Evolutionary conservation across 371 early-diverging fungal species (phyloP), one percentile per base, ranked within the genome.

Genomic region (Chytridium lagenaria): DNA sequence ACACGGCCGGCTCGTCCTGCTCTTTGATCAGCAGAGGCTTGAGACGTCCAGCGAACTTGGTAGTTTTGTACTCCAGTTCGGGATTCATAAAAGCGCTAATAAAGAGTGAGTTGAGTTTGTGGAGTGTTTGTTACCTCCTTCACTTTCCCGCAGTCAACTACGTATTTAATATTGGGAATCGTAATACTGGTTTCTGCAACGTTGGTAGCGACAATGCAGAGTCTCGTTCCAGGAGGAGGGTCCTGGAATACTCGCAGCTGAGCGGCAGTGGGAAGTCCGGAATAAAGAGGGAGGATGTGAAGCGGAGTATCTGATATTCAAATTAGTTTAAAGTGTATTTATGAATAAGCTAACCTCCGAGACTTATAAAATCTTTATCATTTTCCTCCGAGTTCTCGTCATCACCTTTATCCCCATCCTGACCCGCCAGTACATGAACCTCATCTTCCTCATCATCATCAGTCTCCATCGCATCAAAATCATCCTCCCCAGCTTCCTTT

Each of bases 141-240:
- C 30, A 91, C 92, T 80, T 94, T 92, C 33, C 99, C 99, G 55
- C 91, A 89, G 82, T 99, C 99, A 19, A 99, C 92, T 0, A 99
- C 99, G 79, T 97, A 98, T n/a, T 90, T 89, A 69, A 99, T 91
- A 34, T 92, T 92, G 22, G 97, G 97, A 57, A 99, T 99, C 1
- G 99, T 99, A 26, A 99, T 89, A 22, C 96, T 95, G 0, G 99
- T 99, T 84, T 99, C 99, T 2, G 99, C 99, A 12, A 99, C 97
- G 79, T 99, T 99, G 33, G 99, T 99, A 7, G 98, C 95, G 37
- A 99, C 87, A 12, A 99, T 96, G 76, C 94, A 93, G 36, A 98
- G 84, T 22, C 99, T 90, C n/a, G 91, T 87, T 44, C 96, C 96
- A 30, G 90, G 88, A 2, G 97, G 97, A 36, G 93, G 92, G 12